Evolutionary conservation across 2,329 filamentous ascomycete species (phyloP), one percentile per base, ranked within the genome.

Genomic region (Pyricularia pennisetigena): DNA sequence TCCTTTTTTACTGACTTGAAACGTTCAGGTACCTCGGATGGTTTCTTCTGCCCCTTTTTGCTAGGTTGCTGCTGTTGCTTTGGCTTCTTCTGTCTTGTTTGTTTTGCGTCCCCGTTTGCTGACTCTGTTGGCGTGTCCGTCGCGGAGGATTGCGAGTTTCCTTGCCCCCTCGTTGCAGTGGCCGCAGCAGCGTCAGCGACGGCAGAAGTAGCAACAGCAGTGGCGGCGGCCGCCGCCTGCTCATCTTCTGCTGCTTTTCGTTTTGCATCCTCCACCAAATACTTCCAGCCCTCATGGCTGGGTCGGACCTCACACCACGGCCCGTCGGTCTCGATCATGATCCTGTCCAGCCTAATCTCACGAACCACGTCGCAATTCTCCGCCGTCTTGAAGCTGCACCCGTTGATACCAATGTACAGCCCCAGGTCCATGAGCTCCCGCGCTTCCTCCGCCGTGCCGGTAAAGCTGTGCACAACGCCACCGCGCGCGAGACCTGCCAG

Each of bases 271-370:
- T 82, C 80, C 4, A 86, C 76, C 12, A 88, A 78, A 71, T 90
- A 90, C 77, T 90, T 90, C 73, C 90, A 91, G 2, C 92, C 93
- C 32, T 94, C 93, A 79, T 99, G 94, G 32, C 87, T 92, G 0
- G 93, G 90, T 28, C 95, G 84, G 69, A 99, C 94, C 78, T 99
- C 95, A 75, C 95, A 99, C 91, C 95, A 99, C 3, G 95, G 95
- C 2, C 95, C 95, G 76, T 99, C 95, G 0, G 95, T 99, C 83
- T 99, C 95, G 65, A 99, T 88, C 85, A 98, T 96, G 68, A 99
- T 78, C 64, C 89, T 82, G 68, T 94, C 88, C 12, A 99, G 81
- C 12, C 89, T 90, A 57, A 98, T 88, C 70, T 90, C 86, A 71
- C 85, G 88, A 12, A 97, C 93, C 2, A 97, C 94, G 16, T 86